Evolutionary conservation across 192 early-diverging fungal genomes (phyloP).

Genomic region (Mortierella claussenii): DNA sequence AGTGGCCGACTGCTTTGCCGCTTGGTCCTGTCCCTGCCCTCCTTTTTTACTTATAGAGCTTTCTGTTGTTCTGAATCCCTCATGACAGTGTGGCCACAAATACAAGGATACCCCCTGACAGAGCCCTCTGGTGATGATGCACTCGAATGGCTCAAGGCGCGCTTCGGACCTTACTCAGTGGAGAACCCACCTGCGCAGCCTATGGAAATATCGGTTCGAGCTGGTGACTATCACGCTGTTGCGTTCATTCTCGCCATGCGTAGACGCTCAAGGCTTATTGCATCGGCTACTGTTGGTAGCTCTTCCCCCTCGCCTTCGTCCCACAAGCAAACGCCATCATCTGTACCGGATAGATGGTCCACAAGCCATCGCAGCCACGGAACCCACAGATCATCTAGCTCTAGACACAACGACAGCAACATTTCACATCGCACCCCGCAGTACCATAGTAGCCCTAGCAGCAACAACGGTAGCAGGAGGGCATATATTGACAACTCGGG

Average conservation of each 20-base stretch:
- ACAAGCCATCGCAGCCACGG: too few relatives aligned
- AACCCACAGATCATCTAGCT: too few relatives aligned
- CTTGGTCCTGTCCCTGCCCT: too few relatives aligned
- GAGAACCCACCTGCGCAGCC: constrained; percentile 45
- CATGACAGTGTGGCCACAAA: background rate
- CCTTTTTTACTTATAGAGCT: too few relatives aligned
- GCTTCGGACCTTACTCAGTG: constrained; percentile 49
- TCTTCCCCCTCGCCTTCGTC: background rate
- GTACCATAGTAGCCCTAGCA: background rate
- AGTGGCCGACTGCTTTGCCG: too few relatives aligned
- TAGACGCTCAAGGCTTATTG: constrained; percentile 26
- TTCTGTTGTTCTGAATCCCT: too few relatives aligned
- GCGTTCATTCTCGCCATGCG: constrained; percentile 55
- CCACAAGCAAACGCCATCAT: background rate
- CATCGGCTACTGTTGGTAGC: background rate
- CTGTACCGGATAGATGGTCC: too few relatives aligned
- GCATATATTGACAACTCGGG: constrained; percentile 19
- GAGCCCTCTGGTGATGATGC: constrained; percentile 15
- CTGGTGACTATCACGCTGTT: constrained; percentile 49
- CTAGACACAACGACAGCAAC: constrained; percentile 1
- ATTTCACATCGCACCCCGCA: background rate
- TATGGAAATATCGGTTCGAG: constrained; percentile 46
- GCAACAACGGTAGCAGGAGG: background rate
- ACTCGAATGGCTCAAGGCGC: constrained; percentile 49
- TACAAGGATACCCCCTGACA: background rate